phyloP scores from a whole-genome alignment of 768 basidiomycete species.

The Trametes punicea region DNA sequence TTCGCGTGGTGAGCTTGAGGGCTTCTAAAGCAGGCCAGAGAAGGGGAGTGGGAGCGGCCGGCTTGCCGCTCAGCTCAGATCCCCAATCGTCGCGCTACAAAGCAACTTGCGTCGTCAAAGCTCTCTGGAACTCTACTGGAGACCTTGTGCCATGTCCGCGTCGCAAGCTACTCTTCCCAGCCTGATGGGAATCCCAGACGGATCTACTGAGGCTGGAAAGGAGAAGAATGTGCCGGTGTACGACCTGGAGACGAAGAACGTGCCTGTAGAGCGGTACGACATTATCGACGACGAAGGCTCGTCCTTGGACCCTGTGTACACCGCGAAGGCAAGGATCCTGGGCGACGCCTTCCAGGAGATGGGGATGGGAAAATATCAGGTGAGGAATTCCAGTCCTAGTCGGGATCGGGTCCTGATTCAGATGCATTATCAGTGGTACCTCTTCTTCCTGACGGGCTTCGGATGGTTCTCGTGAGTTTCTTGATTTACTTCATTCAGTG shows the following conservation, averaged over 20 bases:
- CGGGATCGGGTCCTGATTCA: no score
- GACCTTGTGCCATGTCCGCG: background rate
- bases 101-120: no score
- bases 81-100: no score
- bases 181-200: background rate
- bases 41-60: background rate
- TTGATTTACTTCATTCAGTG: background rate
- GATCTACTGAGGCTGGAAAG: background rate
- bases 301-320: slow-evolving; percentile 43
- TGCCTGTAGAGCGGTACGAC: slow-evolving; percentile 24
- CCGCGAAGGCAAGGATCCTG: slow-evolving; percentile 45
- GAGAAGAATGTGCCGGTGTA: background rate
- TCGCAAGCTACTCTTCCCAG: background rate
- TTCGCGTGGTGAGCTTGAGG: background rate
- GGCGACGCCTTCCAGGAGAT: slow-evolving; percentile 49
- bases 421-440: slow-evolving; percentile 55
- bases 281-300: slow-evolving; percentile 34
- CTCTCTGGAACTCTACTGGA: no score
- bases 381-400: no score
- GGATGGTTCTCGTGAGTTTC: slow-evolving; percentile 68
- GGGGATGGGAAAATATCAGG: slow-evolving; percentile 58
- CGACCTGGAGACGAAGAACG: background rate
- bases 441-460: slow-evolving; percentile 68
- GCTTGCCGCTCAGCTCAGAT: background rate
- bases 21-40: background rate